phyloP scores from a whole-genome alignment of 352 stramenopile species.

The Phytophthora parvispora region DNA sequence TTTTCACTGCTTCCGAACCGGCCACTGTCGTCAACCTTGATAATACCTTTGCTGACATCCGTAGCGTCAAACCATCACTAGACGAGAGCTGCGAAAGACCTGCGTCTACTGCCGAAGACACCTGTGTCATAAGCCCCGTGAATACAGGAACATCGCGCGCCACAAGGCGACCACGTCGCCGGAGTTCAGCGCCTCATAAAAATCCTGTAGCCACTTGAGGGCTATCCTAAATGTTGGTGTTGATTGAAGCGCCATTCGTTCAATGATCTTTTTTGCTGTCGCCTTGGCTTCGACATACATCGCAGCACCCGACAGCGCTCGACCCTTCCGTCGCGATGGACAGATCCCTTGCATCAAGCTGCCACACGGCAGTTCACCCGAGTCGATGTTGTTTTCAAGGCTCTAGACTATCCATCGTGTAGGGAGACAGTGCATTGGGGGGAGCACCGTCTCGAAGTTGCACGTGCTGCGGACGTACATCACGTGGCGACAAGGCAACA shows the following conservation, averaged over 20 bases:
- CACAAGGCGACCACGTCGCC: neutral
- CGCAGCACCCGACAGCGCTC: neutral
- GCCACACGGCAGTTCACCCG: neutral
- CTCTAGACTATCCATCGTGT: neutral
- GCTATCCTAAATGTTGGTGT: constrained; percentile 11
- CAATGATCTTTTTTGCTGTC: constrained; percentile 4
- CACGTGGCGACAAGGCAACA: constrained; percentile 2
- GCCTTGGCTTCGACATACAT: constrained; percentile 1
- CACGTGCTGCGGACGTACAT: neutral
- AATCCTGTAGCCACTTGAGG: constrained; percentile 4
- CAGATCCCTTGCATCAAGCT: neutral
- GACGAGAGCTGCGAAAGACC: neutral
- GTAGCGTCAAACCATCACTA: neutral
- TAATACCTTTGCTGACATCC: neutral
- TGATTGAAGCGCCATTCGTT: constrained; percentile 20
- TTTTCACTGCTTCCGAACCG: neutral
- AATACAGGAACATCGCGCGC: neutral
- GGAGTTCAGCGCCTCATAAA: constrained; percentile 3
- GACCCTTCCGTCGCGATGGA: neutral
- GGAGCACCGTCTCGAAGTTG: neutral
- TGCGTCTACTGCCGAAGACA: neutral
- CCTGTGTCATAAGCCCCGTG: neutral
- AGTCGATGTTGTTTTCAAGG: neutral
- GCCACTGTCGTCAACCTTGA: neutral
- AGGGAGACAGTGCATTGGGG: neutral